Evolutionary conservation across 1,284 basidiomycete species (phyloP).

Genomic region (Puccinia triticina): DNA sequence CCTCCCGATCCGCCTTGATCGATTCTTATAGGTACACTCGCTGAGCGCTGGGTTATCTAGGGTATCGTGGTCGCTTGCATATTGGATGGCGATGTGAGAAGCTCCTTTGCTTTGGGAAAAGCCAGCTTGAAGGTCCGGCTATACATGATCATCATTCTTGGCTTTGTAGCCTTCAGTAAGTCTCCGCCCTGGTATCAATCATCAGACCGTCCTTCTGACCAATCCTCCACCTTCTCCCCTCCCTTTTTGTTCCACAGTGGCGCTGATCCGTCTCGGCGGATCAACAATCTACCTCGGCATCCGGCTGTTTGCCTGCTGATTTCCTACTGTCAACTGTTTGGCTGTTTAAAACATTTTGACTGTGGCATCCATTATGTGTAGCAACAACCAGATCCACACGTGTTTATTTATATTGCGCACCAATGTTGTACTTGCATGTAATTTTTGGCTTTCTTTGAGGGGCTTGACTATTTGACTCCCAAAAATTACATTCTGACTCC

Average conservation of each 20-base stretch:
- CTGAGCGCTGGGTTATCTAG: constrained; percentile 61
- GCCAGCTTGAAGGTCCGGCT: constrained; percentile 34
- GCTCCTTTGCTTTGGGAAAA: constrained; percentile 66
- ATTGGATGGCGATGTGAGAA: constrained; percentile 69
- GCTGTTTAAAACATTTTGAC: background rate
- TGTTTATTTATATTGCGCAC: background rate
- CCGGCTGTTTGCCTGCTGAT: constrained; percentile 46
- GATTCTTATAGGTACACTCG: constrained; percentile 56
- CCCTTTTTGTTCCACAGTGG: constrained; percentile 27
- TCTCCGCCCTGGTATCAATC: background rate
- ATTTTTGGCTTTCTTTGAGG: background rate
- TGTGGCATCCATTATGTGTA: background rate
- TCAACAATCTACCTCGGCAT: constrained; percentile 45
- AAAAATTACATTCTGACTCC: too few species aligned
- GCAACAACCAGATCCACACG: background rate
- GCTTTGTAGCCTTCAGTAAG: constrained; percentile 51
- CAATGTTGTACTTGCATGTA: constrained; percentile 10
- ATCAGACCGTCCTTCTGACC: background rate
- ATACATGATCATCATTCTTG: constrained; percentile 49
- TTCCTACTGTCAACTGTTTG: background rate
- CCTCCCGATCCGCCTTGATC: constrained; percentile 56
- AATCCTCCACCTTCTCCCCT: background rate
- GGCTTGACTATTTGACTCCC: too few species aligned
- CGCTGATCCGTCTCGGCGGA: constrained; percentile 39
- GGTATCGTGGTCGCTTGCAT: constrained; percentile 75